Base-by-base conservation (phyloP, 345 rosid genomes). In the Noccaea caerulescens region DNA sequence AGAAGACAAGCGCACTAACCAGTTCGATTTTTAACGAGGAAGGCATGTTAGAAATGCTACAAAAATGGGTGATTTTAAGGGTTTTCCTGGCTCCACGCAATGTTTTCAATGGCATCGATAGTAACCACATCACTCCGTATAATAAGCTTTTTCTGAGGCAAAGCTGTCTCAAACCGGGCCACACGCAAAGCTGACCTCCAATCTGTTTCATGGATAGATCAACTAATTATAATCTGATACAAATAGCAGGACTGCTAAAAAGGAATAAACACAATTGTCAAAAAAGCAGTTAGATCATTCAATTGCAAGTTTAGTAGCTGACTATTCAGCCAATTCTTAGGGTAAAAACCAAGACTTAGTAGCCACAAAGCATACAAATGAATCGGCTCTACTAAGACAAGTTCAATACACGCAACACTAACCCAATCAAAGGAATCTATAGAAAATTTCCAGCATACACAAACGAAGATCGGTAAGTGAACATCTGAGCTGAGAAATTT, bases 21-120 rank as follows among this genome's bases (percentile, higher is more conserved):
- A 95, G 76, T 79, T 95, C 98, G 33, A 95, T 95, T 80, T 95
- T 93, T 76, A 95, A 80, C 0, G 99, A 84, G 39, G 97, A 89
- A 1, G 74, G 82, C 82, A 84, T 64, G 62, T 71, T 92, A 45
- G 92, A 78, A 47, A 90, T 85, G 77, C 93, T 95, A 82, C 99
- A 95, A 79, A 95, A 95, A 58, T 92, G 89, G 23, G 96, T 80
- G 42, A 92, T 85, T 76, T 83, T 84, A 58, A 95, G 95, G 6
- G 98, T 83, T 55, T 96, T 83, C 73, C 97, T 83, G 5, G 99
- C 99, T 64, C 91, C 88, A 64, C 91, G 89, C 85, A 95, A 76
- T 39, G 97, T 92, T 79, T 92, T 92, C 59, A 89, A 77, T n/a
- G 99, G 98, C 63, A 80, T 83, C 12, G 96, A 89, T 63, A 92